Conservation (phyloP, 2,329 filamentous ascomycete species). For the Xylariaceae sp. region DNA sequence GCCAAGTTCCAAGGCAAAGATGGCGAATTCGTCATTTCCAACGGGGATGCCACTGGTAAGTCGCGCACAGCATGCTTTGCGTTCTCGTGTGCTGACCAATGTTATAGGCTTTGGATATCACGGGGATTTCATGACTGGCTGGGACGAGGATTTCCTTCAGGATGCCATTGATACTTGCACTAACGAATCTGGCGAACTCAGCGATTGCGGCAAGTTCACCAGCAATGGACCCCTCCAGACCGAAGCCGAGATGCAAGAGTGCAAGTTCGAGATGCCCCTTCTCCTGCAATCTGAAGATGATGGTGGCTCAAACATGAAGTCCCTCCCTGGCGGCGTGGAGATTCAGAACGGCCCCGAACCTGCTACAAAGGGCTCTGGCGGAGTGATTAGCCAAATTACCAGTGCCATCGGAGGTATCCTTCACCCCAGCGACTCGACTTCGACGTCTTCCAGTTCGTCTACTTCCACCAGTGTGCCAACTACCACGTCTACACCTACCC, state of each 20-base stretch:
- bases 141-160: constrained; percentile 68
- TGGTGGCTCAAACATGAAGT: constrained; percentile 35
- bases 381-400: constrained; percentile 16
- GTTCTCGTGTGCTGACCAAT: not conserved
- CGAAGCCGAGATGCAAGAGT: constrained; percentile 52
- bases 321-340: constrained; percentile 64
- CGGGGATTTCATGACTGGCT: constrained; percentile 78
- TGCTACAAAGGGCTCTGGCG: constrained; percentile 18
- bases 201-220: constrained; percentile 73
- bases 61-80: constrained; percentile 5
- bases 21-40: constrained; percentile 73
- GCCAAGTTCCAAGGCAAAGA: constrained; percentile 52
- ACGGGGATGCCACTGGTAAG: constrained; percentile 72
- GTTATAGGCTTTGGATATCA: constrained; percentile 68
- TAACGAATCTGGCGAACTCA: constrained; percentile 63
- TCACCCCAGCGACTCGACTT: constrained; percentile 14
- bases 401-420: constrained; percentile 19
- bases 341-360: constrained; percentile 38
- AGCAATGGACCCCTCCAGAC: constrained; percentile 50
- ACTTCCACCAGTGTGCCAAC: constrained; percentile 28
- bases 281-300: constrained; percentile 56
- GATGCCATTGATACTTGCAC: constrained; percentile 74
- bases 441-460: constrained; percentile 12
- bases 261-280: constrained; percentile 60
- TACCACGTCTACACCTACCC: constrained; percentile 12